These are phyloP conservation scores for Sporothrix brunneoviolacea DNA, from an alignment of 2,329 filamentous ascomycete genomes.

Conservation along the genomic window DNA sequence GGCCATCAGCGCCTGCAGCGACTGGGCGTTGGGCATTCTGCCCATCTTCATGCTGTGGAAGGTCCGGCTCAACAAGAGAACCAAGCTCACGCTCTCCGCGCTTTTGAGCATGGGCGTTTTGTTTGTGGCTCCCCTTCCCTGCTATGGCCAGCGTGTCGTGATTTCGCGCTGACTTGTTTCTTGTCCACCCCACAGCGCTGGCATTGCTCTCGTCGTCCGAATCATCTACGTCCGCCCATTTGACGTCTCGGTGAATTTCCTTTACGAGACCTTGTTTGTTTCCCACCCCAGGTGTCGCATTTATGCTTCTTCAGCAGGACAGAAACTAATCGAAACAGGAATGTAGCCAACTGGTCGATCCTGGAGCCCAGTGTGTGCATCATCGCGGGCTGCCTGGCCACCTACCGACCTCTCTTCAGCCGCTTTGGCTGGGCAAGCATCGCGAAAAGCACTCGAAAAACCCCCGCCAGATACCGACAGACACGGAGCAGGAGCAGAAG, in stretches of 20 bases:
- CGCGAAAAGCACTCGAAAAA: neutral
- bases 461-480: neutral
- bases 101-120: conserved; percentile 45
- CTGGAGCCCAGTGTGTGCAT: conserved; percentile 33
- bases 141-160: neutral
- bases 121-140: conserved; percentile 26
- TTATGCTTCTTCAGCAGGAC: too few relatives aligned
- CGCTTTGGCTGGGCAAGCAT: neutral
- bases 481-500: neutral
- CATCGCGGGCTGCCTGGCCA: conserved; percentile 27
- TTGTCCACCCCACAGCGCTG: conserved; percentile 27
- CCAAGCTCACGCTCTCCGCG: conserved; percentile 38
- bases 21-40: conserved; percentile 43
- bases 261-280: conserved; percentile 28
- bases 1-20: conserved; percentile 40
- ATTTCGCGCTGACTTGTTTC: neutral
- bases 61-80: conserved; percentile 40
- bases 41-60: conserved; percentile 46
- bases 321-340: conserved; percentile 20
- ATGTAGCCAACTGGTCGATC: conserved; percentile 33
- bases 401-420: conserved; percentile 23
- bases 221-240: conserved; percentile 28
- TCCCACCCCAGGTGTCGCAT: too few relatives aligned
- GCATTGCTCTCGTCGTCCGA: conserved; percentile 33
- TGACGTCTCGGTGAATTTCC: conserved; percentile 23